These are phyloP conservation scores for Ogataea paraovalis DNA, from an alignment of 805 yeast genomes.

Conservation along the genomic window DNA sequence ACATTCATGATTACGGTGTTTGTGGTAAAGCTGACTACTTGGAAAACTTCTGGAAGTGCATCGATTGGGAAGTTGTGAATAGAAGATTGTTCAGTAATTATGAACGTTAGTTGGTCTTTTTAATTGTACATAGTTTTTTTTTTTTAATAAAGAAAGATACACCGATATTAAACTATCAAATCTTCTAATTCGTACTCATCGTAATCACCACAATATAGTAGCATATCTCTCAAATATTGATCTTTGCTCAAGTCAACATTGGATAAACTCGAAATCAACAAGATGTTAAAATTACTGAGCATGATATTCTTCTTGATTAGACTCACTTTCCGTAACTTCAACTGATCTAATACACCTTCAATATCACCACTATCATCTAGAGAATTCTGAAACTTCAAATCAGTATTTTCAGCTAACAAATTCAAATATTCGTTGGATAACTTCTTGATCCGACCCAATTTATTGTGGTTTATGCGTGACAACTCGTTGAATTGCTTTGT, in stretches of 20 bases:
- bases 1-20: constrained; percentile 77
- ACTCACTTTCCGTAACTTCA: constrained; percentile 13
- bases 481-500: not conserved
- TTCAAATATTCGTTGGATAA: constrained; percentile 10
- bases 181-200: constrained; percentile 26
- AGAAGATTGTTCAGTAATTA: constrained; percentile 28
- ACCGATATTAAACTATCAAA: not conserved
- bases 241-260: constrained; percentile 31
- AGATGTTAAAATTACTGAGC: constrained; percentile 28
- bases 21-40: constrained; percentile 71
- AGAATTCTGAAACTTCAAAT: constrained; percentile 13
- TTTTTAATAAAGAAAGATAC: constrained; percentile 1
- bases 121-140: constrained; percentile 3
- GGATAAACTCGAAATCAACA: constrained; percentile 32
- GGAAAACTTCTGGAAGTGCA: constrained; percentile 68
- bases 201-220: constrained; percentile 29
- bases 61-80: constrained; percentile 81
- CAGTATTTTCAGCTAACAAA: constrained; percentile 13
- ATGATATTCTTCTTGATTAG: constrained; percentile 21
- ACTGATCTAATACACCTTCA: constrained; percentile 4
- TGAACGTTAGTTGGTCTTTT: constrained; percentile 7
- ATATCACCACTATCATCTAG: constrained; percentile 5
- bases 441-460: constrained; percentile 4
- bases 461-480: not conserved
- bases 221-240: constrained; percentile 25